These are phyloP conservation scores for Euphorbia peplus DNA, from an alignment of 345 rosid genomes.

Conservation along the genomic window DNA sequence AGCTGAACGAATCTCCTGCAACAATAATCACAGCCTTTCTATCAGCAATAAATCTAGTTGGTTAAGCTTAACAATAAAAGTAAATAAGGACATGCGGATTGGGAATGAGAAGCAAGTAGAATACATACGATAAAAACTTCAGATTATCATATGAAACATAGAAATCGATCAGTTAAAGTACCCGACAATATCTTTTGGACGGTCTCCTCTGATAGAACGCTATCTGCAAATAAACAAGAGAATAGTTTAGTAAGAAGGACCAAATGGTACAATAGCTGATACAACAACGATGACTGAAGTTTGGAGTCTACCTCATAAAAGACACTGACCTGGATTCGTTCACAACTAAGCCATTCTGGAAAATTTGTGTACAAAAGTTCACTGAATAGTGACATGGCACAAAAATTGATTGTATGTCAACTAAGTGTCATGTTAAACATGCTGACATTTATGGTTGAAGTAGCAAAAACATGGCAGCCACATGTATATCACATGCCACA, in stretches of 20 bases:
- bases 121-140: not conserved
- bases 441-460: too few species aligned
- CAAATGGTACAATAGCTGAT: too few species aligned
- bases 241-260: not conserved
- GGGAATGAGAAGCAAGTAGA: not conserved
- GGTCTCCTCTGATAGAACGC: constrained; percentile 55
- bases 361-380: too few species aligned
- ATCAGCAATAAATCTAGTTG: constrained; percentile 5
- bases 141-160: not conserved
- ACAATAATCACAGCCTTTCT: not conserved
- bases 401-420: too few species aligned
- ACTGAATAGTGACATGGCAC: too few species aligned
- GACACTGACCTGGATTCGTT: too few species aligned
- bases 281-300: too few species aligned
- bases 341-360: too few species aligned
- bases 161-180: constrained; percentile 13
- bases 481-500: too few species aligned
- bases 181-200: constrained; percentile 64
- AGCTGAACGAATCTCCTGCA: constrained; percentile 50
- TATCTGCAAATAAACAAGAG: constrained; percentile 33
- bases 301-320: too few species aligned
- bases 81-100: constrained; percentile 14
- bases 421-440: too few species aligned
- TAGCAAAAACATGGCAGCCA: too few species aligned
- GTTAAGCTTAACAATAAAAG: constrained; percentile 2